Base-by-base conservation (phyloP, 2,329 filamentous ascomycete species). In the Lasiodiplodia citricola region DNA sequence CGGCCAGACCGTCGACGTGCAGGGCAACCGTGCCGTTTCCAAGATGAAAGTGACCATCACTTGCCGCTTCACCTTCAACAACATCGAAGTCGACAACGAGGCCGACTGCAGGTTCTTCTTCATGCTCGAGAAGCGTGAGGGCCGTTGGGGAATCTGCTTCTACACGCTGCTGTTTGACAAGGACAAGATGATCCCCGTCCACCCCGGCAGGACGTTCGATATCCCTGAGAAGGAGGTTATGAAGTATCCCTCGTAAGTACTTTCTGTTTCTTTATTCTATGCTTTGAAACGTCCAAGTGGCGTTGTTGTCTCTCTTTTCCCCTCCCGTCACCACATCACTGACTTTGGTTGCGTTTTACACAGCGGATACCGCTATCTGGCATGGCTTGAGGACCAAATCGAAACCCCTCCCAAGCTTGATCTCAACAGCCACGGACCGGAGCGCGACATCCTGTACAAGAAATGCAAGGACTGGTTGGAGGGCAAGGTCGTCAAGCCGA, bases 151-250 rank as follows among this genome's bases (percentile, higher is more conserved):
- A 31, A 65, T 71, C 11, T 67, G 60, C 14, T 66, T 68, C 50
- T 71, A 67, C 38, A 71, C 69, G 25, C 51, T 71, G 50, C 74
- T 84, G n/a, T 76, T 76, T 51, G 75, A 81, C 70, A 80, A 80
- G 58, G 81, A 82, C 70, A 82, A 67, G 66, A 70, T 70, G 47
- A 31, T 66, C 7, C 65, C 69, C 0, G 69, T 70, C 2, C 68
- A 70, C 21, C 69, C 67, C 3, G 65, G 69, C 11, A 41, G 55
- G 8, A 64, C 62, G 3, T 70, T 70, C 38, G 70, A 70, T n/a
- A 69, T 71, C 10, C 67, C 69, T 3, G 63, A 63, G 25, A 68
- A 71, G 41, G 70, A 69, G 57, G 70, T 71, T 35, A 50, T 60
- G 41, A 64, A 69, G 37, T 71, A 69, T 25, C 70, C 70, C 4